Conservation (phyloP, 2,329 filamentous ascomycete species). For the Cyphellophora attinorum region DNA sequence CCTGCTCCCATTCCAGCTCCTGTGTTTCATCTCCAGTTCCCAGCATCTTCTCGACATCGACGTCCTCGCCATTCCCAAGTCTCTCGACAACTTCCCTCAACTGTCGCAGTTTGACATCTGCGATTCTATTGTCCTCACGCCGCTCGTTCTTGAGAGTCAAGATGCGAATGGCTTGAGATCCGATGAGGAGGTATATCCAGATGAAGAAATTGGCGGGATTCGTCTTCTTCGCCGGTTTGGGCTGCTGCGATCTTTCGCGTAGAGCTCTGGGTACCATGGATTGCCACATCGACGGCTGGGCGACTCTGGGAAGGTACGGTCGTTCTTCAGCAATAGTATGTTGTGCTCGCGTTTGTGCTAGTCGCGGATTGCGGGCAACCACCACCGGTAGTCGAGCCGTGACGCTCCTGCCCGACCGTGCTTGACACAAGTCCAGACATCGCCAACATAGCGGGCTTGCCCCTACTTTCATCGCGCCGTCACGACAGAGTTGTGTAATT, state of each 20-base stretch:
- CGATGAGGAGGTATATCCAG: constrained; percentile 74
- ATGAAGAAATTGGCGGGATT: constrained; percentile 72
- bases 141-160: constrained; percentile 71
- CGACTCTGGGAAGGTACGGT: constrained; percentile 29
- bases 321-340: constrained; percentile 4
- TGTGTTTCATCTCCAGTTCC: constrained; percentile 66
- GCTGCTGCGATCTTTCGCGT: constrained; percentile 25
- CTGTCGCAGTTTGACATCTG: constrained; percentile 68
- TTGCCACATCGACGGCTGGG: constrained; percentile 57
- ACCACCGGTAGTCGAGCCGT: too few species aligned
- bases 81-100: constrained; percentile 55
- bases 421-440: too few species aligned
- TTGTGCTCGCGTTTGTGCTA: too few species aligned
- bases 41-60: constrained; percentile 74
- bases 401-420: too few species aligned
- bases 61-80: constrained; percentile 43
- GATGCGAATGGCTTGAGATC: constrained; percentile 91
- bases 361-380: too few species aligned
- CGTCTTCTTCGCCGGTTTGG: constrained; percentile 26
- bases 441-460: too few species aligned
- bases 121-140: constrained; percentile 60
- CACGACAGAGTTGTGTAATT: too few species aligned
- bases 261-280: constrained; percentile 55
- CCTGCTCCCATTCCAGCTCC: constrained; percentile 80
- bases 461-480: too few species aligned